Conservation (phyloP, 75 land plant species). For the Sequoia sempervirens region DNA sequence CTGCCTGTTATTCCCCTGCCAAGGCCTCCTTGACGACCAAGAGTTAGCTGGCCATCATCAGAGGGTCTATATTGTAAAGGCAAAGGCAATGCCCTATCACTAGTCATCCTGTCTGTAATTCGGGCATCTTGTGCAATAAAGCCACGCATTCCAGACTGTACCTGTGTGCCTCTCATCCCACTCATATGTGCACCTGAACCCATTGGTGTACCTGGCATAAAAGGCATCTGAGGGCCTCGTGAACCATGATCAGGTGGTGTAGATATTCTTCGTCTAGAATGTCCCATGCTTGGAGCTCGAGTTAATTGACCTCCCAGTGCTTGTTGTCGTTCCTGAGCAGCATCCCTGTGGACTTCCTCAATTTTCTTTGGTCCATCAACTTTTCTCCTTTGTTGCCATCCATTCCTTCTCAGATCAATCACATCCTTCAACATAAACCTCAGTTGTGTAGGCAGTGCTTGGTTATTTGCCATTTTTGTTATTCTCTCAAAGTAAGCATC, state of each 20-base stretch:
- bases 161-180: conserved; percentile 36
- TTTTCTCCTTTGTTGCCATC: conserved; percentile 93
- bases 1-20: conserved; percentile 76
- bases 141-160: conserved; percentile 21
- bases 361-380: conserved; percentile 97
- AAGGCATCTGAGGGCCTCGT: conserved; percentile 50
- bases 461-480: conserved; percentile 48
- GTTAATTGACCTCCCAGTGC: conserved; percentile 54
- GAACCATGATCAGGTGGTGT: conserved; percentile 56
- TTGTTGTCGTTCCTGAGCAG: conserved; percentile 52
- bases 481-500: conserved; percentile 81
- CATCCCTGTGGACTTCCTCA: conserved; percentile 96
- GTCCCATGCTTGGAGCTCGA: conserved; percentile 58
- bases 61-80: conserved; percentile 59
- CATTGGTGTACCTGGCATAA: conserved; percentile 36
- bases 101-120: conserved; percentile 52
- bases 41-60: conserved; percentile 71
- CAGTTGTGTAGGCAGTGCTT: conserved; percentile 72
- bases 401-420: conserved; percentile 83
- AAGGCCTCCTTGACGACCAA: conserved; percentile 91
- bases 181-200: conserved; percentile 21
- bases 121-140: conserved; percentile 68
- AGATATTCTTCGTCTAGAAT: conserved; percentile 39
- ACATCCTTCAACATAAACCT: conserved; percentile 85
- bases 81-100: conserved; percentile 49